These are phyloP conservation scores for Boletus pseudo-olivaceus DNA, from an alignment of 768 basidiomycete species.

Conservation along the genomic window DNA sequence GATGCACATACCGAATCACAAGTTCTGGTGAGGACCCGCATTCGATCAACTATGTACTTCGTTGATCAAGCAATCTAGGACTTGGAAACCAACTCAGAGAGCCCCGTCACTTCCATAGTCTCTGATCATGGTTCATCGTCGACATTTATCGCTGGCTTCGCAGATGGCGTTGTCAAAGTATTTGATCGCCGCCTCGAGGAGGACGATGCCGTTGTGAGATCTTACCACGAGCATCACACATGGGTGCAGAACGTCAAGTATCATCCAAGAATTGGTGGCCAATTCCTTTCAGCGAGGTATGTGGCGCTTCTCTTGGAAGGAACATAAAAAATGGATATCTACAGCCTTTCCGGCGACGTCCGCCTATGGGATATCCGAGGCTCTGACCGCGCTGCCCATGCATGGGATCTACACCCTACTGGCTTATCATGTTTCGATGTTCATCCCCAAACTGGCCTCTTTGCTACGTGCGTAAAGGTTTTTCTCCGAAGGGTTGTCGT, in stretches of 20 bases:
- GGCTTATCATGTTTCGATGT: slow-evolving; percentile 86
- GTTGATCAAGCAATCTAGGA: slow-evolving; percentile 50
- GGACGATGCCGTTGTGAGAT: slow-evolving; percentile 77
- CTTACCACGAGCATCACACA: slow-evolving; percentile 71
- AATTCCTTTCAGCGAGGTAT: slow-evolving; percentile 86
- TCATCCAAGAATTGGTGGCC: slow-evolving; percentile 64
- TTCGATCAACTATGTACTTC: background rate
- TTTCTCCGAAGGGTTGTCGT: background rate
- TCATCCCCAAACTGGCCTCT: slow-evolving; percentile 77
- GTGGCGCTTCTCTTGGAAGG: slow-evolving; percentile 13
- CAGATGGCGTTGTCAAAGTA: slow-evolving; percentile 83
- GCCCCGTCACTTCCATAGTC: slow-evolving; percentile 81
- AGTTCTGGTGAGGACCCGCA: slow-evolving; percentile 50
- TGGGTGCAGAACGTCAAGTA: slow-evolving; percentile 92
- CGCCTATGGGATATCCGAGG: slow-evolving; percentile 88
- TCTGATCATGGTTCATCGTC: slow-evolving; percentile 75
- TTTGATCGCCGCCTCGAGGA: slow-evolving; percentile 89
- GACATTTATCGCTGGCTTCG: slow-evolving; percentile 87
- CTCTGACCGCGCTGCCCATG: slow-evolving; percentile 51
- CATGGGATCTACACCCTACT: slow-evolving; percentile 61
- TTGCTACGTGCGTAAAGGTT: slow-evolving; percentile 66
- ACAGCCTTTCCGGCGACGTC: slow-evolving; percentile 83
- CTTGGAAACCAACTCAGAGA: slow-evolving; percentile 83
- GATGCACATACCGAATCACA: slow-evolving; percentile 88
- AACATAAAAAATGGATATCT: background rate